Base-by-base conservation (phyloP, 306 rosid genomes). In the Prunus kanzakura region DNA sequence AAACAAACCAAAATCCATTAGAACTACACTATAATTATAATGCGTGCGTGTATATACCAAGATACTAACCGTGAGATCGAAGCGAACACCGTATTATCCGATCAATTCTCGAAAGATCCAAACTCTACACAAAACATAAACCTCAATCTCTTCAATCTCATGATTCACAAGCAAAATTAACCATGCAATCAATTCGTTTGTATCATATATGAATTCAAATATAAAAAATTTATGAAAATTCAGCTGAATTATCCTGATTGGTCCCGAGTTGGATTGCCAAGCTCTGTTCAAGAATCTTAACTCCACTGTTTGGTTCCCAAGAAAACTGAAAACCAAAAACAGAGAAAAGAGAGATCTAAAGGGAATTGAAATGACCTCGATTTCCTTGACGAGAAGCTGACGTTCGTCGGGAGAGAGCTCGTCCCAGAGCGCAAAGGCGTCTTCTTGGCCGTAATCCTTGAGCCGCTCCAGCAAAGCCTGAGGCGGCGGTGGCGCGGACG, bases 361-460 rank as follows among this genome's bases (percentile, higher is more conserved):
- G 47, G 50, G 11, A 3, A 2, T 1, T 2, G 70, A 76, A 61
- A 25, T 74, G 73, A 93, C 98, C 86, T 92, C 84, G 73, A 96
- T 88, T 50, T 96, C 99, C 81, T 82, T 88, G 78, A 96, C 96
- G 78, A 96, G 99, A 45, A 80, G 75, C 76, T 86, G 89, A 1
- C 97, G 97, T 22, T 96, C 98, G 9, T 91, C 91, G 5, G 75
- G 75, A 18, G 99, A 89, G 75, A 96, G 97, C 82, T 96, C 98
- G 38, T 92, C 91, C 99, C 98, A 96, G 65, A 90, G 97, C 45
- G 93, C 82, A 64, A 96, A 90, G 58, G 89, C 93, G 80, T 96
- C 97, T 76, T 96, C 99, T 18, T 96, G 99, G 71, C 99, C 99
- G 69, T 91, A 92, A 71, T 96, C 99, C 86, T 96, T 96, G 84